Base-by-base conservation (phyloP, 2,329 filamentous ascomycete genomes). In the Zasmidium citrigriseum region DNA sequence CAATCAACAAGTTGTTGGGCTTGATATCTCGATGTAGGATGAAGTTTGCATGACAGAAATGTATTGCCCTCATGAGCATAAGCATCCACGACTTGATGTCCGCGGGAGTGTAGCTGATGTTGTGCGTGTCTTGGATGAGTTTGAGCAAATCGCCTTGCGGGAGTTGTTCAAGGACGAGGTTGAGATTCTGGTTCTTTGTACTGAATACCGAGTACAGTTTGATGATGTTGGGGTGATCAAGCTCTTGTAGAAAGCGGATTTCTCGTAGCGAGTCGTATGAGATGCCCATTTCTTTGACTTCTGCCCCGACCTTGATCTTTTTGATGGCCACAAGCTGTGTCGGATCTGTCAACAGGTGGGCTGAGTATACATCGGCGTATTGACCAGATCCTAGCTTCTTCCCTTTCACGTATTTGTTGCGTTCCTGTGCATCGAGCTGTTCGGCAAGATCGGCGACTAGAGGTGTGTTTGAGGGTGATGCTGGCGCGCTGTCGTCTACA, bases 51-150 rank as follows among this genome's bases (percentile, higher is more conserved):
- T 99, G 95, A 76, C 95, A 98, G 80, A 96, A 99, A 88, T 91
- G 96, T 24, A 98, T 86, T 23, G 90, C 95, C 45, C 93, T 87
- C 24, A 85, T 85, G n/a, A 98, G 83, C 95, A 98, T 98, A 63
- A 90, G 90, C 88, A 97, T 96, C 95, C 95, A 99, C 16, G 92
- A 89, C 75, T 99, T 99, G 75, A 98, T 92, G 75, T 99, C 95
- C 18, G 90, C 89, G 11, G 86, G 85, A 61, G 90, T 90, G 75
- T 98, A 98, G 55, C 87, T 86, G 48, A 97, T 88, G 54, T 80
- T 80, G 47, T 88, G 84, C 25, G 84, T 86, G 76, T 98, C 93
- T 73, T 91, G 90, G 74, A 96, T 96, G 59, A 99, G 85, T 83
- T 93, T 91, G 76, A 98, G 91, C 24, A 99, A 83, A 76, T 99